Conservation (phyloP, 2,329 filamentous ascomycete genomes). For the Xylaria sp. region DNA sequence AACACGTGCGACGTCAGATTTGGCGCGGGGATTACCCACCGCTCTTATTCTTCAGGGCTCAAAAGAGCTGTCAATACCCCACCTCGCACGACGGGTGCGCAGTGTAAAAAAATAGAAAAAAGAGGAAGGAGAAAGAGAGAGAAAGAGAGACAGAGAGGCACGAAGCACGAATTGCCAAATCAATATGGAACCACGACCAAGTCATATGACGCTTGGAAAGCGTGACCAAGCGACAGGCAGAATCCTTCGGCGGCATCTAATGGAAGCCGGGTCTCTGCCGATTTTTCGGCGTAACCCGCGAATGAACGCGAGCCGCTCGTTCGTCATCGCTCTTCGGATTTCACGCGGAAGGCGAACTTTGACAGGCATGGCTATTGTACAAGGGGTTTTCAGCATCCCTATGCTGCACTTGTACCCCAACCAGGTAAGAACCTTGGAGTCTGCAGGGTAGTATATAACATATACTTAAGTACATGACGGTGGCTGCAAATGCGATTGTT, state of each 20-base stretch:
- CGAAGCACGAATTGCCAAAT: slow-evolving; percentile 2
- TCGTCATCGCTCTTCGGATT: slow-evolving; percentile 22
- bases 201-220: slow-evolving; percentile 12
- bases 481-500: not conserved
- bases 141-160: too few species aligned
- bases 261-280: slow-evolving; percentile 16
- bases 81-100: slow-evolving; percentile 7
- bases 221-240: not conserved
- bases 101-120: too few species aligned
- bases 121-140: too few species aligned
- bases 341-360: slow-evolving; percentile 2
- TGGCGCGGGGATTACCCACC: not conserved
- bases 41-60: not conserved
- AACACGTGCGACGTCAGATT: not conserved
- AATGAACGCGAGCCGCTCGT: not conserved
- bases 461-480: not conserved
- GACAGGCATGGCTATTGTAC: not conserved
- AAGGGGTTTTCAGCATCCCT: slow-evolving; percentile 10
- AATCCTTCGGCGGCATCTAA: slow-evolving; percentile 13
- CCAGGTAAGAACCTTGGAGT: too few species aligned
- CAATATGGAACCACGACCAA: not conserved
- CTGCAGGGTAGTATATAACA: not conserved
- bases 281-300: slow-evolving; percentile 4
- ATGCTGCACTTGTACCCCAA: too few species aligned
- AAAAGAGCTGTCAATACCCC: not conserved